These are phyloP conservation scores for Alloteropsis angusta DNA, from an alignment of 202 grass and related monocot species.

Conservation along the genomic window DNA sequence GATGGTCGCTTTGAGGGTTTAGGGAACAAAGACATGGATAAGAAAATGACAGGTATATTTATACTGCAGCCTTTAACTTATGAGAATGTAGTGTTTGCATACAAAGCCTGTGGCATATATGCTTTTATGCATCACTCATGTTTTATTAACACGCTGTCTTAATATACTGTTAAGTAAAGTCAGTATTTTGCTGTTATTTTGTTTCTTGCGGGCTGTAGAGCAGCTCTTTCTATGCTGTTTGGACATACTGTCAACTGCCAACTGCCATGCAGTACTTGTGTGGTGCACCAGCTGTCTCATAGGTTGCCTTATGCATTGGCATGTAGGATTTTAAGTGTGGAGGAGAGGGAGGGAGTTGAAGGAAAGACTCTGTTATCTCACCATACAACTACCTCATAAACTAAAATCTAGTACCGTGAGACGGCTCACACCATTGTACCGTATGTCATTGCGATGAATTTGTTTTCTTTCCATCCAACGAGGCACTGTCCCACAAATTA, in stretches of 20 bases:
- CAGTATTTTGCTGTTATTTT: not conserved
- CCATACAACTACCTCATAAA: not conserved
- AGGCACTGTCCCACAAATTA: not conserved
- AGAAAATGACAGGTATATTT: constrained; percentile 86
- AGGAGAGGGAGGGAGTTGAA: not conserved
- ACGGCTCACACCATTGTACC: not conserved
- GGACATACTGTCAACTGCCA: not conserved
- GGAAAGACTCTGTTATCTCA: not conserved
- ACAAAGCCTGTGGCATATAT: constrained; percentile 13
- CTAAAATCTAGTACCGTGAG: not conserved
- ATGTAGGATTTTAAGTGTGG: not conserved
- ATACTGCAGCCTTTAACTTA: constrained; percentile 23
- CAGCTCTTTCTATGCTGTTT: constrained; percentile 6
- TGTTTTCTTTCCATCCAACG: not conserved
- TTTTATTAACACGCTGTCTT: not conserved
- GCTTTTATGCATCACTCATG: not conserved
- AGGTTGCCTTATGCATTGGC: not conserved
- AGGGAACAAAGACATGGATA: constrained; percentile 98
- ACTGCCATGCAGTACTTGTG: not conserved
- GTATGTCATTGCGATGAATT: not conserved
- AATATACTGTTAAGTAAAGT: not conserved
- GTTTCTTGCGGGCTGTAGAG: not conserved
- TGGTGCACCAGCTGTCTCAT: not conserved
- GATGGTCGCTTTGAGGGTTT: constrained; percentile 83
- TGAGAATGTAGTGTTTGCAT: constrained; percentile 19